Evolutionary conservation across 148 eudicot species (phyloP), one percentile per base, ranked within the genome.

Genomic region (Beta vulgaris): DNA sequence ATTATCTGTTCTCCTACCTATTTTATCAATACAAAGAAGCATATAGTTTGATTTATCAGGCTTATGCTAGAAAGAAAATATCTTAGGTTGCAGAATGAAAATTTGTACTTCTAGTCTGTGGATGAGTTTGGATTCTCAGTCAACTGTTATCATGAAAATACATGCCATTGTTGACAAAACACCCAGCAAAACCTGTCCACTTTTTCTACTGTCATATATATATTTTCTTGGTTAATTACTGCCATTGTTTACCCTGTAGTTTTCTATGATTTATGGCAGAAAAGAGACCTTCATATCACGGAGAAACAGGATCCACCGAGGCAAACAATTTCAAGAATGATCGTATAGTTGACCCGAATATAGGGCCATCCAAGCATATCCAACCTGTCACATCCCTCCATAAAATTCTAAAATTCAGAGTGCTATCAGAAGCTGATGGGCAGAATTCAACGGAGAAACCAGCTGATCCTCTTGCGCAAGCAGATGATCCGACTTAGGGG

Each of bases 351-450:
- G 89, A 84, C 72, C 81, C 82, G 11, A 83, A 79, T 76, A 81
- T 76, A 81, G 48, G 70, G 67, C 55, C 85, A 14, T 19, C 74
- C 62, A 89, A 92, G 85, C 79, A 86, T 77, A 82, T 89, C 53
- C 90, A 82, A 76, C 89, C 91, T 31, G 76, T 92, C 23, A 82
- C 93, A 39, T 71, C 82, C 67, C 87, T 92, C 25, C 84, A 88
- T 3, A 90, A 84, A 86, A 76, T 92, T 78, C 85, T 92, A 3
- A 92, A 83, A 82, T 92, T 92, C 77, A 85, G 80, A 61, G 73
- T 83, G 60, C 29, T 82, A 49, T 10, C 73, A 1, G 90, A 87
- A 49, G 77, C 79, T 57, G 86, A 81, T 12, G 68, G 13, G 62
- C 74, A 80, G 71, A 81, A 72, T 59, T 23, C 59, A 59, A 59